Evolutionary conservation across 2,329 filamentous ascomycete genomes (phyloP).

Genomic region (Exophiala spinifera): DNA sequence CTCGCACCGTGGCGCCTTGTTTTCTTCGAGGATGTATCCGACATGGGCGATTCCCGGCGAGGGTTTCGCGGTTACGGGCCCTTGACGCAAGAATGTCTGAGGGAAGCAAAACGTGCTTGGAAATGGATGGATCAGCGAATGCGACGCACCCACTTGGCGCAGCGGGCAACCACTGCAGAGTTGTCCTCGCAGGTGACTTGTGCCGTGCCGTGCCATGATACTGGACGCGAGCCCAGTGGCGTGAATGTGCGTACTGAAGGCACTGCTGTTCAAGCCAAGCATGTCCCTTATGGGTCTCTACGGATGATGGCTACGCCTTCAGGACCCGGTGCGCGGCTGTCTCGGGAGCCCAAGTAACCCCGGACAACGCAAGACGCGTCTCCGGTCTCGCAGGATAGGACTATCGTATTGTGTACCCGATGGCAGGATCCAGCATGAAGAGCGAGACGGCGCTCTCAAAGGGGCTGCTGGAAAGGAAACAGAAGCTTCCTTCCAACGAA

Average conservation of each 20-base stretch:
- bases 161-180: constrained; percentile 2
- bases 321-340: neutral
- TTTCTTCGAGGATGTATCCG: neutral
- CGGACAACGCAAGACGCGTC: constrained; percentile 1
- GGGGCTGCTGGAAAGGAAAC: neutral
- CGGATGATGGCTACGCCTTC: neutral
- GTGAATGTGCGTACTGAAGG: constrained; percentile 4
- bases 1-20: neutral
- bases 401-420: constrained; percentile 2
- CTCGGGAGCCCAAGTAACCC: constrained; percentile 1
- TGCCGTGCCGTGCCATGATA: neutral
- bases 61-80: neutral
- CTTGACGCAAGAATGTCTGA: constrained; percentile 2
- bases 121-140: neutral
- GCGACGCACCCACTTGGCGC: neutral
- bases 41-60: neutral
- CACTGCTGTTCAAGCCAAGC: constrained; percentile 2
- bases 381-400: neutral
- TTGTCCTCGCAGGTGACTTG: neutral
- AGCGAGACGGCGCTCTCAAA: constrained; percentile 3
- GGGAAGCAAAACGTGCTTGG: neutral
- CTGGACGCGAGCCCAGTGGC: constrained; percentile 1
- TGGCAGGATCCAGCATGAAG: constrained; percentile 2
- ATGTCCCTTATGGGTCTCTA: neutral
- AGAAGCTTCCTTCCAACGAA: neutral